A percentile compares a stretch with the other conserved stretches of the same genome.
Conservation (phyloP, 805 yeast species). For the Maudiozyma bulderi region DNA sequence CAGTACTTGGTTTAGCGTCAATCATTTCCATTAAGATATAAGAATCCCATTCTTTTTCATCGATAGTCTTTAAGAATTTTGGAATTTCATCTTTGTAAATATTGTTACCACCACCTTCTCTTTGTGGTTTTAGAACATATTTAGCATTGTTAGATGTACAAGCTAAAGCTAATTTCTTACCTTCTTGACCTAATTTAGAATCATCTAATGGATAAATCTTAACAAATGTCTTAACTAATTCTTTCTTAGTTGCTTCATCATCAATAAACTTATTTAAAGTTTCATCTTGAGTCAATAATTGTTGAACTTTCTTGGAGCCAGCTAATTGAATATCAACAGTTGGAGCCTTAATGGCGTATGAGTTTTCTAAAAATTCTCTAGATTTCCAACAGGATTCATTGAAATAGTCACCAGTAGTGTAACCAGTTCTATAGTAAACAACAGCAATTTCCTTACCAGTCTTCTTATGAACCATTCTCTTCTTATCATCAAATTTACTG, state of each 20-base stretch:
- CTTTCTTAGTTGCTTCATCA: constrained; percentile 27
- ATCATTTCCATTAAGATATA: constrained; percentile 92
- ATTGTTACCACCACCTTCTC: constrained; percentile 99
- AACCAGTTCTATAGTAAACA: constrained; percentile 85
- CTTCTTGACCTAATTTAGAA: constrained; percentile 49
- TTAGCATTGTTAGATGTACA: constrained; percentile 40
- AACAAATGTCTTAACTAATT: constrained; percentile 53
- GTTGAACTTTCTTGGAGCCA: constrained; percentile 93
- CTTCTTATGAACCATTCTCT: constrained; percentile 43
- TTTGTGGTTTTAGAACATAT: constrained; percentile 89
- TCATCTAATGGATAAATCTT: constrained; percentile 80
- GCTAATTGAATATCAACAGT: constrained; percentile 79
- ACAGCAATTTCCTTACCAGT: constrained; percentile 70
- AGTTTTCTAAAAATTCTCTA: constrained; percentile 59
- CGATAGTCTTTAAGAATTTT: constrained; percentile 46
- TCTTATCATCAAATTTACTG: constrained; percentile 15
- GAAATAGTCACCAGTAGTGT: constrained; percentile 73
- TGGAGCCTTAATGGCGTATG: constrained; percentile 85
- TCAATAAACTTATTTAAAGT: constrained; percentile 38
- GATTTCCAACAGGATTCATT: constrained; percentile 65
- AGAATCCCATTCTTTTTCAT: constrained; percentile 73
- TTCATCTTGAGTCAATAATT: constrained; percentile 54
- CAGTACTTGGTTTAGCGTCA: constrained; percentile 51
- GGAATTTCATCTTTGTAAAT: constrained; percentile 84
- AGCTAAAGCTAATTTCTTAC: constrained; percentile 57